Evolutionary conservation across 1,284 basidiomycete species (phyloP).

Genomic region (Anthracocystis panici-leucophaei): DNA sequence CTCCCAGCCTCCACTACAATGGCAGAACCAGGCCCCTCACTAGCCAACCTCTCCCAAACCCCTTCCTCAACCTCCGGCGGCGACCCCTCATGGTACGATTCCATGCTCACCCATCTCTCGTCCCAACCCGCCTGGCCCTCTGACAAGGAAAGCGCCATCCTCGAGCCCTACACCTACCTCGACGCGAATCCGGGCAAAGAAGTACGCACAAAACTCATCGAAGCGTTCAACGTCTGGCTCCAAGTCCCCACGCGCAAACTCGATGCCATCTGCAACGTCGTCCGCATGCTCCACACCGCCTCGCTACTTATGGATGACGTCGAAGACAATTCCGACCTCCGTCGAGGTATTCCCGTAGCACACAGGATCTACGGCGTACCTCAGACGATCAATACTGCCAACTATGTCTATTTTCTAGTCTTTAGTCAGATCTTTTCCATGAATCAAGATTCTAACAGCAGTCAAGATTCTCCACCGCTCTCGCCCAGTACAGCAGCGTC

Average conservation of each 20-base stretch:
- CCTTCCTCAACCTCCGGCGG: slow-evolving; percentile 32
- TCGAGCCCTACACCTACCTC: slow-evolving; percentile 92
- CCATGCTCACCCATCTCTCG: slow-evolving; percentile 61
- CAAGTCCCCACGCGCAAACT: slow-evolving; percentile 81
- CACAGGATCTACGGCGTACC: slow-evolving; percentile 96
- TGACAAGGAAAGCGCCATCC: slow-evolving; percentile 68
- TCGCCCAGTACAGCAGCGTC: slow-evolving; percentile 35
- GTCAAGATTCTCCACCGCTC: slow-evolving; percentile 6
- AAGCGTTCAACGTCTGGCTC: slow-evolving; percentile 95
- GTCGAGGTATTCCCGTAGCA: slow-evolving; percentile 86
- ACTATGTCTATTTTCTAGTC: slow-evolving; percentile 88
- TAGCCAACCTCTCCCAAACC: slow-evolving; percentile 50
- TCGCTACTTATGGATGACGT: slow-evolving; percentile 97
- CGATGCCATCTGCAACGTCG: slow-evolving; percentile 80
- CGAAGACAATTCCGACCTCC: slow-evolving; percentile 91
- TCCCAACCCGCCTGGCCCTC: slow-evolving; percentile 69
- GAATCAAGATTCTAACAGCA: slow-evolving; percentile 76
- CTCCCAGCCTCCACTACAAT: slow-evolving; percentile 3
- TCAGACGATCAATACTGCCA: slow-evolving; percentile 96
- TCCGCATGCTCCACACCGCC: slow-evolving; percentile 93
- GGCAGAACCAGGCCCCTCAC: slow-evolving; percentile 30
- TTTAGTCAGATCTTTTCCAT: slow-evolving; percentile 74
- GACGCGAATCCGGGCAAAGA: slow-evolving; percentile 91
- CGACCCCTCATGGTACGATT: slow-evolving; percentile 63
- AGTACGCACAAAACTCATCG: slow-evolving; percentile 87